Base-by-base conservation (phyloP, 2,329 filamentous ascomycete genomes). In the Penicillium sp. region DNA sequence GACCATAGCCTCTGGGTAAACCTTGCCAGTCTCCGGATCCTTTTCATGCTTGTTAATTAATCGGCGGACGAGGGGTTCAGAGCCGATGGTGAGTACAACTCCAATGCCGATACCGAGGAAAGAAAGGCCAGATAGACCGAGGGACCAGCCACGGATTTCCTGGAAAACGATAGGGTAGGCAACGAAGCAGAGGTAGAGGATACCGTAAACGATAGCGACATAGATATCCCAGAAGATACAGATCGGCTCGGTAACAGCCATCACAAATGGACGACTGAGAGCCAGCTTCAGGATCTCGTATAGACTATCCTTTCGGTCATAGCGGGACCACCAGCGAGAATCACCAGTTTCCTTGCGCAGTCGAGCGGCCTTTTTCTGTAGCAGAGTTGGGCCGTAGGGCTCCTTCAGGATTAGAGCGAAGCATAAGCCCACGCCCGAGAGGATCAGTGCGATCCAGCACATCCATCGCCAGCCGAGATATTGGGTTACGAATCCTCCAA, bases 141-240 rank as follows among this genome's bases (percentile, higher is more conserved):
- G 80, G 2, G 81, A 81, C 93, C 92, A 97, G 58, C 90, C 90
- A 19, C 93, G 88, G 56, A 85, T 76, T 42, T 88, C 79, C 11
- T 82, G 80, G 74, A 95, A 96, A 56, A 96, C 89, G 57, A 96
- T 89, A 0, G 92, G 92, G 71, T 96, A 96, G 13, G 90, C 91
- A 16, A 96, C 88, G 77, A 96, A 96, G 75, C 91, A 96, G 31
- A 96, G 85, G 68, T 95, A 95, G 1, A 97, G 80, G 42, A 96
- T 91, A 19, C 87, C 90, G 71, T 96, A 96, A 35, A 96, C 85
- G 39, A 96, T 78, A 0, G 90, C 84, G 61, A 89, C 84, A 64
- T 89, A 89, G 33, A 87, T 72, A 67, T 89, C 84, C 86, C 86
- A 93, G 70, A 87, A 87, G 29, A 93, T 89, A 78, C 90, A 93